A percentile compares a stretch with the other conserved stretches of the same genome.
Evolutionary conservation across 306 rosid species (phyloP).

Genomic region (Lathyrus sativus): DNA sequence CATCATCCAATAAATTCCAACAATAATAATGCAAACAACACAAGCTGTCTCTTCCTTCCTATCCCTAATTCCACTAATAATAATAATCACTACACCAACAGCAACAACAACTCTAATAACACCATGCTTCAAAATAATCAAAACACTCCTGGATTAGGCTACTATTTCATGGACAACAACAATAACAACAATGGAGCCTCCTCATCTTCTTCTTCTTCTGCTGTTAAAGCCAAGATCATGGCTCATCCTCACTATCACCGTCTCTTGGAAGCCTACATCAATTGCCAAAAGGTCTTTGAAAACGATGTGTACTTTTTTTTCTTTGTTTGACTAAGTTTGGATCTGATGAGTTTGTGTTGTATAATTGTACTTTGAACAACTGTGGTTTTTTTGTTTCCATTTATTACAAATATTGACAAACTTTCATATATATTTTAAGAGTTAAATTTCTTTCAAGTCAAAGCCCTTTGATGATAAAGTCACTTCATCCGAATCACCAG

Average conservation of each 20-base stretch:
- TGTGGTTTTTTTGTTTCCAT: constrained; percentile 1
- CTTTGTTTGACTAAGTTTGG: constrained; percentile 36
- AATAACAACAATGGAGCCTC: constrained; percentile 44
- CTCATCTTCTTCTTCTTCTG: constrained; percentile 49
- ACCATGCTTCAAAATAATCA: constrained; percentile 35
- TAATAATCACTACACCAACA: background rate
- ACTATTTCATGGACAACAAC: constrained; percentile 71
- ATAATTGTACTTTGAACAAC: constrained; percentile 24
- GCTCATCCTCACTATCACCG: constrained; percentile 98
- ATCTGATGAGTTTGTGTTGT: constrained; percentile 42
- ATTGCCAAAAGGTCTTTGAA: constrained; percentile 80
- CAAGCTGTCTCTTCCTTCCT: constrained; percentile 46
- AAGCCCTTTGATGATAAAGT: constrained; percentile 44
- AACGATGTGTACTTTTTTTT: constrained; percentile 32
- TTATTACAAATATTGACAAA: constrained; percentile 12
- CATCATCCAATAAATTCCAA: constrained; percentile 45
- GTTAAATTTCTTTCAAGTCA: constrained; percentile 6
- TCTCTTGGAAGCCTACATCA: constrained; percentile 82
- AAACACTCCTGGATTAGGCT: constrained; percentile 41
- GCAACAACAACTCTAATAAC: background rate
- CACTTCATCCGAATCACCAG: background rate
- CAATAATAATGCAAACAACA: constrained; percentile 37
- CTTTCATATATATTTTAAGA: background rate
- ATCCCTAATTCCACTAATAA: constrained; percentile 40
- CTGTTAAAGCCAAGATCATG: constrained; percentile 85